phyloP scores from a whole-genome alignment of 2,329 filamentous ascomycete genomes.

The Atkinsonella texensis region DNA sequence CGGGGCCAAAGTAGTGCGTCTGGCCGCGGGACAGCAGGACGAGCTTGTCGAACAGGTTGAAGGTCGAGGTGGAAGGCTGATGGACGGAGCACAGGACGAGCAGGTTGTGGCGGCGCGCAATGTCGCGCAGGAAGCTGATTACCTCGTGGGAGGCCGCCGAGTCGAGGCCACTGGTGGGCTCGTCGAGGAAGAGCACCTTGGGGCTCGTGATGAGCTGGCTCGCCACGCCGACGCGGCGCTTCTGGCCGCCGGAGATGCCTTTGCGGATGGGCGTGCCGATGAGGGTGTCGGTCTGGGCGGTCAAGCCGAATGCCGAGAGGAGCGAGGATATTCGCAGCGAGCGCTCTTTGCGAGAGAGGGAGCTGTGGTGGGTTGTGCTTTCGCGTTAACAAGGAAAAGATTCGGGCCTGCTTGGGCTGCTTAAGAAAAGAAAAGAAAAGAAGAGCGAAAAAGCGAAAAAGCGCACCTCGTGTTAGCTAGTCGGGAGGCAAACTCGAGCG shows the following conservation, averaged over 20 bases:
- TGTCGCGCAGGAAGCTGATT: constrained; percentile 55
- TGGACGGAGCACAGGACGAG: constrained; percentile 76
- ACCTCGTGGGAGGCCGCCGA: constrained; percentile 68
- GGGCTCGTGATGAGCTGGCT: constrained; percentile 72
- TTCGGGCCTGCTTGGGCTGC: no score
- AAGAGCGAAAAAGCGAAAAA: not conserved
- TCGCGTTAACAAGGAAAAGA: no score
- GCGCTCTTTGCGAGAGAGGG: constrained; percentile 39
- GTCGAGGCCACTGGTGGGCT: constrained; percentile 75
- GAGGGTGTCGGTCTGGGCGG: constrained; percentile 54
- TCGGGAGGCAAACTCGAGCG: constrained; percentile 63
- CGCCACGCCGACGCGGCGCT: constrained; percentile 66
- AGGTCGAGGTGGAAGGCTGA: constrained; percentile 71
- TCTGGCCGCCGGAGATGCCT: constrained; percentile 77
- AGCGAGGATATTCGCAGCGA: constrained; percentile 52
- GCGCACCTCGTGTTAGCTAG: constrained; percentile 45
- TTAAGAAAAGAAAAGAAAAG: not conserved
- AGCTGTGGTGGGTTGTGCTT: constrained; percentile 14
- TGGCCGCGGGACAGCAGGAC: constrained; percentile 59
- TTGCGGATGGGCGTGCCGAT: constrained; percentile 75
- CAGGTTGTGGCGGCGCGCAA: constrained; percentile 56
- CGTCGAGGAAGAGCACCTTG: constrained; percentile 71
- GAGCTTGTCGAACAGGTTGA: constrained; percentile 69
- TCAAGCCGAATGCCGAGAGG: constrained; percentile 61
- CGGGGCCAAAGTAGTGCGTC: constrained; percentile 60